Conservation (phyloP, 2,329 filamentous ascomycete species). For the Trichoderma semiorbis region DNA sequence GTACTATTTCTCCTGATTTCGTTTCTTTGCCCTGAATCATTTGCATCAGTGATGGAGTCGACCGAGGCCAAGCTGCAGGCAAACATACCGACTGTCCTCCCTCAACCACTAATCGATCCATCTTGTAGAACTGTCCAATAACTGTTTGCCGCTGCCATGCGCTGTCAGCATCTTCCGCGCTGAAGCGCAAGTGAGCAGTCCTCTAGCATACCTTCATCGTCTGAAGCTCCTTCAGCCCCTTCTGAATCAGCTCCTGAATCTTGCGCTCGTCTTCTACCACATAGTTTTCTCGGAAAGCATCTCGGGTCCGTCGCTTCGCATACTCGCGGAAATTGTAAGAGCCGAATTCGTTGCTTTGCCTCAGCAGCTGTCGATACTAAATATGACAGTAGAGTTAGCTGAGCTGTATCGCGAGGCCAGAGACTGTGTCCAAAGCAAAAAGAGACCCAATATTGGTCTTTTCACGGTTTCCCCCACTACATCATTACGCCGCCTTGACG, state of each 20-base stretch:
- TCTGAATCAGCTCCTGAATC: conserved; percentile 86
- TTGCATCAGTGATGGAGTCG: background rate
- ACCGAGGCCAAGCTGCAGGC: too few relatives aligned
- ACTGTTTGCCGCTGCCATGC: conserved; percentile 78
- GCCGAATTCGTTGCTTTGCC: conserved; percentile 81
- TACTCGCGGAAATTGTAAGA: conserved; percentile 99
- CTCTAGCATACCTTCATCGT: conserved; percentile 72
- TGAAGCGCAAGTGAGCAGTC: too few relatives aligned
- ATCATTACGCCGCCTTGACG: background rate
- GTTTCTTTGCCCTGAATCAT: conserved; percentile 63
- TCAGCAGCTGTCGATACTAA: conserved; percentile 88
- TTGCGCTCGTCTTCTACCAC: conserved; percentile 67
- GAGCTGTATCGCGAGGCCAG: background rate
- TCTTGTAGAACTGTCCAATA: conserved; percentile 90
- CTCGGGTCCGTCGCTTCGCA: conserved; percentile 81
- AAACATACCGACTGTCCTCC: conserved; percentile 67
- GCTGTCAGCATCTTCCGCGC: background rate
- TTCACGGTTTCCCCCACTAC: conserved; percentile 6
- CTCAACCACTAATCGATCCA: conserved; percentile 89
- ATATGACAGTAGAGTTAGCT: background rate
- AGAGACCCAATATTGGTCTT: background rate
- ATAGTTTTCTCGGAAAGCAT: conserved; percentile 83
- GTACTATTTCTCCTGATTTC: conserved; percentile 61
- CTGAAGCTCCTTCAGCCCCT: conserved; percentile 81
- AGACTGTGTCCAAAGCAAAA: background rate